Percentiles rank a stretch among this genome's conserved stretches.
phyloP scores from a whole-genome alignment of 1,284 basidiomycete genomes.

The Neonothopanus nambi region DNA sequence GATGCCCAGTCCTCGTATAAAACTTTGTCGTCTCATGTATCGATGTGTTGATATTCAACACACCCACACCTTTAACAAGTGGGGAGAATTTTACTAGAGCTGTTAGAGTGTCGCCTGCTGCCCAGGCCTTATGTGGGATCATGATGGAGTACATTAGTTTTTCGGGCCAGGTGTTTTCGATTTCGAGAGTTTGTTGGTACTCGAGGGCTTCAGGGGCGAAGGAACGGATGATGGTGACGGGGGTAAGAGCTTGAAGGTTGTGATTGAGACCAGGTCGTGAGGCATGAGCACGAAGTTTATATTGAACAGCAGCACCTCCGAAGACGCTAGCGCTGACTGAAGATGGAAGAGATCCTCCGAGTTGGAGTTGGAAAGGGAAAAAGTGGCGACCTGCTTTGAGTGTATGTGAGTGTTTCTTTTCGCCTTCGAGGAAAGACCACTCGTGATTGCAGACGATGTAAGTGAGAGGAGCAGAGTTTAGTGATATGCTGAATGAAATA shows the following conservation, averaged over 20 bases:
- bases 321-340: constrained; percentile 59
- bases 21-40: constrained; percentile 80
- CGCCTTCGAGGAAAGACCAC: constrained; percentile 86
- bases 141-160: constrained; percentile 92
- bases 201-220: constrained; percentile 85
- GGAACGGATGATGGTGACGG: constrained; percentile 72
- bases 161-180: constrained; percentile 95
- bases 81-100: constrained; percentile 87
- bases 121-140: constrained; percentile 89
- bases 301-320: constrained; percentile 70
- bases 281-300: constrained; percentile 86
- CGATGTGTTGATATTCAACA: constrained; percentile 66
- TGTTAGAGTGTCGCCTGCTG: constrained; percentile 81
- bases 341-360: constrained; percentile 83
- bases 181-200: constrained; percentile 92
- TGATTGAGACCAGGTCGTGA: constrained; percentile 72
- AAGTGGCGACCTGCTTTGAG: constrained; percentile 87
- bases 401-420: constrained; percentile 77
- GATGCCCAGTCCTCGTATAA: constrained; percentile 50
- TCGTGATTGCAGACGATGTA: constrained; percentile 80
- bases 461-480: constrained; percentile 51
- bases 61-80: constrained; percentile 78
- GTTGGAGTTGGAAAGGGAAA: constrained; percentile 85
- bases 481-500: constrained; percentile 33
- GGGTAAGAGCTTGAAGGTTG: constrained; percentile 66